Conservation (phyloP, 2,329 filamentous ascomycete species). For the Domatiomyces globalis region DNA sequence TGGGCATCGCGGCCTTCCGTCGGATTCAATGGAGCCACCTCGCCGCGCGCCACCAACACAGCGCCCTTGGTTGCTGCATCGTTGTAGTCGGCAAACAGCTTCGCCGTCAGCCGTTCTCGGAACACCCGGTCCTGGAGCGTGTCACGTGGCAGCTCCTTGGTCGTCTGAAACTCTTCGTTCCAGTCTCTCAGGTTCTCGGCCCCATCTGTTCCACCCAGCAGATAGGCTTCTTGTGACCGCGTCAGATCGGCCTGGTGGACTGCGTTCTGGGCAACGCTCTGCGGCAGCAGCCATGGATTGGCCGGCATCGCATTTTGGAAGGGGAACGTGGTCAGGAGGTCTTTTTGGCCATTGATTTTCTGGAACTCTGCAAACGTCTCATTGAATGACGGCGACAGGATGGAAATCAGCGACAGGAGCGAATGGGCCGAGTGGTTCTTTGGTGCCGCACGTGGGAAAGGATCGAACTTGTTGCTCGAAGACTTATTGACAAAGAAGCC, state of each 20-base stretch:
- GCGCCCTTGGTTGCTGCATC: constrained; percentile 87
- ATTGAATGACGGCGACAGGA: constrained; percentile 72
- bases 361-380: constrained; percentile 63
- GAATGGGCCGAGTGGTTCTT: constrained; percentile 76
- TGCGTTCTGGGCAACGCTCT: constrained; percentile 47
- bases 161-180: constrained; percentile 98
- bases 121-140: constrained; percentile 92
- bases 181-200: constrained; percentile 90
- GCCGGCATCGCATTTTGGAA: constrained; percentile 89
- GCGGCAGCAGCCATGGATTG: constrained; percentile 75
- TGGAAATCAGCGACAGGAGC: constrained; percentile 60
- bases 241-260: constrained; percentile 68
- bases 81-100: constrained; percentile 94
- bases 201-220: constrained; percentile 82
- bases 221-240: constrained; percentile 79
- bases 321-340: constrained; percentile 84
- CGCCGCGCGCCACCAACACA: constrained; percentile 79
- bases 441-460: constrained; percentile 61
- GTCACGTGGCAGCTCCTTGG: constrained; percentile 83
- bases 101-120: constrained; percentile 81
- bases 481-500: constrained; percentile 97
- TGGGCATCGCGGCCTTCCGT: constrained; percentile 86
- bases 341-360: constrained; percentile 69
- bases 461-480: constrained; percentile 89
- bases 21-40: constrained; percentile 86